Evolutionary conservation across 352 stramenopile species (phyloP), one percentile per base, ranked within the genome.

Genomic region (Phytophthora pistaciae): DNA sequence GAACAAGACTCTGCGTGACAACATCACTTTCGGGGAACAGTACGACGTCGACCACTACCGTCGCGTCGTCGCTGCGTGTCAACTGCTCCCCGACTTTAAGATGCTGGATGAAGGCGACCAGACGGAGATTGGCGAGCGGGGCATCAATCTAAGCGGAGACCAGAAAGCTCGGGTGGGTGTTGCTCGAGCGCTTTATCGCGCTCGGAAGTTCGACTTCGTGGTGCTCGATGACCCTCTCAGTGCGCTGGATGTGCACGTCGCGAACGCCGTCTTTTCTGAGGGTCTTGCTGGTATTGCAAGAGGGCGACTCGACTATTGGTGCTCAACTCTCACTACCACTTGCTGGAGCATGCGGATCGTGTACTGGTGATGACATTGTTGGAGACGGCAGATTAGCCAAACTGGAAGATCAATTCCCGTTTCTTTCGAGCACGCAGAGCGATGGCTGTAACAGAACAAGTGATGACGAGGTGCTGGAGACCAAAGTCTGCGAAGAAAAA

Each of bases 291-390:
- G 64, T 3, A 69, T 98, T 73, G 77, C 9, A 38, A 88, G 23
- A 50, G 42, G 38, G 86, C 83, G 61, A 96, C 90, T 29, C 85
- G 97, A 4, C 54, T 99, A 25, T 77, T 98, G 11, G 96, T 98
- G 5, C 97, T 97, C 1, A 98, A 98, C 75, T 87, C 88, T 31
- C 74, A 98, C 55, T 95, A 98, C 60, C 93, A 97, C 74, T 77
- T 98, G 57, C 88, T 87, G 23, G 60, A 84, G 42, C 88, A 80
- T 23, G 77, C 75, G 7, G 80, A 91, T 54, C 44, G 62, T 1
- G 77, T 96, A 10, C 6, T 94, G 2, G 80, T 93, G 13, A 65
- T 99, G 44, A 56, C 81, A 85, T 98, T 38, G 78, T 82, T 3
- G 92, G 97, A 56, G 70, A 90, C 49, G 96, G 94, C 3, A 83